Evolutionary conservation across 768 basidiomycete genomes (phyloP), one percentile per base, ranked within the genome.

Genomic region (Lactarius pseudohatsudake): DNA sequence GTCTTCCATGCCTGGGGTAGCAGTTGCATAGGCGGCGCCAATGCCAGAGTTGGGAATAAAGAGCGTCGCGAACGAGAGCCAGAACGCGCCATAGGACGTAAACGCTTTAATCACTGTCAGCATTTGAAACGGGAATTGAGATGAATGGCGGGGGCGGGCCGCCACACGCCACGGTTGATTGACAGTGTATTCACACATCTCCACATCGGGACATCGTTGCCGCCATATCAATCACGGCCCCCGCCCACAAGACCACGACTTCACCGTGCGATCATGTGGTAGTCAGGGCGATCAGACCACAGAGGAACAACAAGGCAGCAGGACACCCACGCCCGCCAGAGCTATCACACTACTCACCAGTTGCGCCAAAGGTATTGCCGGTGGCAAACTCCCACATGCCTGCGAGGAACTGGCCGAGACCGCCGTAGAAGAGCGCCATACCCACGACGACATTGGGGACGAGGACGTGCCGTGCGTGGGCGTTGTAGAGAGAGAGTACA

Each of bases 341-440:
- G 40, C 56, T 47, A 45, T 36, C 57, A 9, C 67, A 43, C 18
- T 1, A 78, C 88, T 76, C 47, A 89, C 90, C 88, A 34, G 89
- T 87, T 13, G 83, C 90, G 70, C 86, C 88, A 68, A 92, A 91
- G 0, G 78, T 79, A 69, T 92, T 91, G 0, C 87, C 87, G 38
- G 82, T 62, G 6, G 76, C 77, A 32, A 77, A 78, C 65, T 76
- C 76, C 92, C 92, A 94, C 89, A 94, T 92, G 50, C 94, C 94
- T 36, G 93, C 94, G 45, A 95, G 78, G 56, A 96, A 80, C 74
- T 96, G 94, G 15, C 82, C 88, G 38, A 95, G 86, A 66, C 94
- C 94, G 69, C 94, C 94, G 68, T 85, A 85, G 76, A 87, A 90
- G 70, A 92, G 73, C 30, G 92, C 92, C 92, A 96, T 93, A 59